Evolutionary conservation across 1,284 basidiomycete genomes (phyloP).

Genomic region (Pterulicium gracile): DNA sequence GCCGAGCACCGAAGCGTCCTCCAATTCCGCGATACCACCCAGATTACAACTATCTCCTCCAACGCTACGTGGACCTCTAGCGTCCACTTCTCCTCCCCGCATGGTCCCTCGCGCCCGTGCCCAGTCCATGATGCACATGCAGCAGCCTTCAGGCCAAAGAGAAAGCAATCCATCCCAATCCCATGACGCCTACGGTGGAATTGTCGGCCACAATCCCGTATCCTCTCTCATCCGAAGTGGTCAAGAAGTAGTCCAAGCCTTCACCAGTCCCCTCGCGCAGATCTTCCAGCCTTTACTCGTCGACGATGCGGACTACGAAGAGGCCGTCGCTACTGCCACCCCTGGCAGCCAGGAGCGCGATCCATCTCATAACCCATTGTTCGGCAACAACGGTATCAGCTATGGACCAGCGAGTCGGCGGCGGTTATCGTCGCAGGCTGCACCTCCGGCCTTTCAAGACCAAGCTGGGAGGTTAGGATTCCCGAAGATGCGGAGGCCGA

Average conservation of each 20-base stretch:
- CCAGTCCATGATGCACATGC: not conserved
- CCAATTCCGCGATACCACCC: slow-evolving; percentile 12
- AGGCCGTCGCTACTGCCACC: not conserved
- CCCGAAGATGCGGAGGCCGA: not conserved
- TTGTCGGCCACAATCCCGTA: slow-evolving; percentile 29
- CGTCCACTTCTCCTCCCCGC: slow-evolving; percentile 9
- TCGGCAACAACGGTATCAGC: slow-evolving; percentile 26
- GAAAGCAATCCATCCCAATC: not conserved
- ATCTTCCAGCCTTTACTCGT: slow-evolving; percentile 57
- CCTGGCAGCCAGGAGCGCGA: slow-evolving; percentile 11
- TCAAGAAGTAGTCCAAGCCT: slow-evolving; percentile 28
- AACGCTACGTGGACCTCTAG: slow-evolving; percentile 9
- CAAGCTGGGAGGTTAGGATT: not conserved
- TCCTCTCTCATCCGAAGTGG: slow-evolving; percentile 34
- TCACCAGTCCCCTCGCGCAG: slow-evolving; percentile 59
- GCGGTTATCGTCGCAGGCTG: slow-evolving; percentile 37
- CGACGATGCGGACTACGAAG: slow-evolving; percentile 11
- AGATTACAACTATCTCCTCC: slow-evolving; percentile 9
- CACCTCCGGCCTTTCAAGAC: not conserved
- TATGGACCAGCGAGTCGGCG: slow-evolving; percentile 52
- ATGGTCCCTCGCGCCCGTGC: not conserved
- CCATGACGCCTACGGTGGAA: slow-evolving; percentile 14
- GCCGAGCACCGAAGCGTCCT: not conserved
- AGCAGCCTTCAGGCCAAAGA: not conserved
- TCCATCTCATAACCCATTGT: slow-evolving; percentile 6